Evolutionary conservation across 768 basidiomycete genomes (phyloP), one percentile per base, ranked within the genome.

Genomic region (Leccinum barrowsii): DNA sequence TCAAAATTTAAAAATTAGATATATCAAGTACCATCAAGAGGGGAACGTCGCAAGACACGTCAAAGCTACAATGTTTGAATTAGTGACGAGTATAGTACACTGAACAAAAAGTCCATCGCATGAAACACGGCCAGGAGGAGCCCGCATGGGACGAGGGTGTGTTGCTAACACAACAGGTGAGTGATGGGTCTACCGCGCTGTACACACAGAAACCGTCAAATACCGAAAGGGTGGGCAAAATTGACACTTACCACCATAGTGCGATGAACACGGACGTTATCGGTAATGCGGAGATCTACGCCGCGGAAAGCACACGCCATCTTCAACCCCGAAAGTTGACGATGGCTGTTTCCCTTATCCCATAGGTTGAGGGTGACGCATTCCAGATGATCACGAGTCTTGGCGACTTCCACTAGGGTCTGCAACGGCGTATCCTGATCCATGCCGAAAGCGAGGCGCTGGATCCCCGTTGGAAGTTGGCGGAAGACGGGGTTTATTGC

Each of bases 241-340:
- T 54, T 61, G 35, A 47, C 57, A 76, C 84, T 67, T 67, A 86
- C 83, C 57, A 77, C 68, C 64, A 81, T 67, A 47, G 74, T 65
- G 52, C 88, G 82, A 70, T 86, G 85, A 56, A 69, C 69, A 58
- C 74, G 71, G 44, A 88, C 74, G 64, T 86, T 81, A 50, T 70
- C 71, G 28, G 81, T 81, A 35, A 84, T 70, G 54, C 72, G 70
- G 62, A 89, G 68, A 28, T 80, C 79, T 48, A 89, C 76, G 50
- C 87, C 87, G 59, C 78, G 77, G 64, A 78, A 77, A 15, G 84
- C 85, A 70, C 89, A 91, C 4, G 80, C 81, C 63, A 86, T 84
- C 72, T 80, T 83, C 59, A 91, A 73, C 40, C 76, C 75, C 22
- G 81, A 65, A 34, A 87, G 75, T 61, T 81, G 76, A 40, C 78